Percentiles rank a stretch among this genome's conserved stretches.
These are phyloP conservation scores for Populus tremula DNA, from an alignment of 345 rosid genomes.

Conservation along the genomic window DNA sequence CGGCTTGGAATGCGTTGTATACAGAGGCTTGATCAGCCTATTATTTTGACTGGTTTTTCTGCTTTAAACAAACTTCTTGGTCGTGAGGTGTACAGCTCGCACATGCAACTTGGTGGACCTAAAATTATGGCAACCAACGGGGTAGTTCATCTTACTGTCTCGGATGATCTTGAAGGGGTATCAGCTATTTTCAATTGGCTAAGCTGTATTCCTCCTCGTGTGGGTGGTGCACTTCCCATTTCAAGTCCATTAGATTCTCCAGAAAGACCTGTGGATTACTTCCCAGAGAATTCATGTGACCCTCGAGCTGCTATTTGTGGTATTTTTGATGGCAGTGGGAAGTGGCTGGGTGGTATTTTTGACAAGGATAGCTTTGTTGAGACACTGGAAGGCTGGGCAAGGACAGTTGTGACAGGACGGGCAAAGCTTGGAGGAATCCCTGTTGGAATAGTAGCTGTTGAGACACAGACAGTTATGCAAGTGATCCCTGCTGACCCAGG, in stretches of 20 bases:
- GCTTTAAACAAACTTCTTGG: slow-evolving; percentile 98
- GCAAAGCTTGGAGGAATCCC: slow-evolving; percentile 99
- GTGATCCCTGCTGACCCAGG: slow-evolving; percentile 99
- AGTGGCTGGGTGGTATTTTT: slow-evolving; percentile 94
- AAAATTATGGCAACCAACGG: slow-evolving; percentile 99
- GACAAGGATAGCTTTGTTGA: slow-evolving; percentile 93
- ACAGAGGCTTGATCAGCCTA: slow-evolving; percentile 98
- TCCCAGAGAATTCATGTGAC: slow-evolving; percentile 88
- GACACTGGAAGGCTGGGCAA: slow-evolving; percentile 97
- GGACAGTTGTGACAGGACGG: slow-evolving; percentile 99
- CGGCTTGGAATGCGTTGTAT: slow-evolving; percentile 99
- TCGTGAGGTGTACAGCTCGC: slow-evolving; percentile 99
- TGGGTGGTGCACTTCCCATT: slow-evolving; percentile 83
- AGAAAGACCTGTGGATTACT: slow-evolving; percentile 81
- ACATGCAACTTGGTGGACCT: slow-evolving; percentile 99
- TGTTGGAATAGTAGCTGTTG: slow-evolving; percentile 95
- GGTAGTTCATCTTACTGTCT: slow-evolving; percentile 93
- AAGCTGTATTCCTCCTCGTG: slow-evolving; percentile 74
- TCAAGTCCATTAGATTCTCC: slow-evolving; percentile 64
- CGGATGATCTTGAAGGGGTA: slow-evolving; percentile 97
- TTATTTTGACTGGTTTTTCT: slow-evolving; percentile 95
- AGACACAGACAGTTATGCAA: slow-evolving; percentile 98
- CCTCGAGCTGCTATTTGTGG: slow-evolving; percentile 98
- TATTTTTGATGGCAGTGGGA: slow-evolving; percentile 52
- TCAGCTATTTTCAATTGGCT: slow-evolving; percentile 92